Base-by-base conservation (phyloP, 176 grass and related monocot genomes). In the Puya raimondii region DNA sequence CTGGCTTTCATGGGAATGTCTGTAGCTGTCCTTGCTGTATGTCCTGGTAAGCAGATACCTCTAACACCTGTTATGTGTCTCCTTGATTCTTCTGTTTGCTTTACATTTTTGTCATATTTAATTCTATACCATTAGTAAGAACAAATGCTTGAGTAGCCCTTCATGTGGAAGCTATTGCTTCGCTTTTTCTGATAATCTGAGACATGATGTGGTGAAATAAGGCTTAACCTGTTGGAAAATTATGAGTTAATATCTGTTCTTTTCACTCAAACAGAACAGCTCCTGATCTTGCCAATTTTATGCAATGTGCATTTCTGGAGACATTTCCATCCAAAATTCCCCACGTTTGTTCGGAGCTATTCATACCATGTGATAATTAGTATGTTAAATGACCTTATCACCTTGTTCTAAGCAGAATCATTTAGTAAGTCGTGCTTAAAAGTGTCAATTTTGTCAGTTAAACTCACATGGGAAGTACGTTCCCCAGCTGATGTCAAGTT, bases 1-100 rank as follows among this genome's bases (percentile, higher is more conserved):
- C 86, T 97, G 70, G 84, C 94, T 65, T 86, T 97, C 49, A 50
- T 81, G 23, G 89, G 89, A 52, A 70, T 97, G 75, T 97, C 94
- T 81, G 50, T 85, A 75, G 86, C 89, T 65, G 77, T 86, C 77
- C 84, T 97, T 69, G 76, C 94, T 1, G 76, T 85, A 65, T 80
- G 68, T 67, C 83, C 83, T 63, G 77, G 83, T 85, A 11, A 72
- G 57, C 47, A 49, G n/a, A 69, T 63, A 47, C 10, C 17, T 64
- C 12, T 59, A 50, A 12, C 2, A 63, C 22, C 21, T 66, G 48
- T 73, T 20, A 13, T 51, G 47, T 23, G 18, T n/a, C 1, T 1
- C 17, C 23, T 49, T n/a, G 6, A 51, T 71, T 53, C 49, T 49
- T 15, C 27, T 50, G 53, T 73, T 59, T 59, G 42, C 12, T 59